A percentile compares a stretch with the other conserved stretches of the same genome.
phyloP scores from a whole-genome alignment of 2,329 filamentous ascomycete species.

The Zopfia rhizophila region DNA sequence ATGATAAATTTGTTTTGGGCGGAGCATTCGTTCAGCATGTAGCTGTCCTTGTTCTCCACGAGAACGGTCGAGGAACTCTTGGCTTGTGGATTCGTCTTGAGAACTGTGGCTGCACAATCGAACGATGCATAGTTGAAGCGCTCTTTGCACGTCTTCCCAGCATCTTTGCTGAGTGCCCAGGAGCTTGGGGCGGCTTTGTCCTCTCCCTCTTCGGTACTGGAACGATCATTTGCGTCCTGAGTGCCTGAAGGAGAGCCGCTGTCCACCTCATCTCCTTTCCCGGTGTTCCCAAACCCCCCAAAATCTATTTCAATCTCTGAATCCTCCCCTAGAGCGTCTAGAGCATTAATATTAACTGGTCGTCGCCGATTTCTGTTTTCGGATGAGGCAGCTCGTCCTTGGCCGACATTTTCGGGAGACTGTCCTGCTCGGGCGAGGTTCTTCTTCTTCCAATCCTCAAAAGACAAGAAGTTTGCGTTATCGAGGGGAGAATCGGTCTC shows the following conservation, averaged over 20 bases:
- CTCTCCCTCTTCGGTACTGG: slow-evolving; percentile 31
- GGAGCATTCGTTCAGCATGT: slow-evolving; percentile 94
- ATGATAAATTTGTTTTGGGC: slow-evolving; percentile 92
- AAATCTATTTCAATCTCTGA: slow-evolving; percentile 84
- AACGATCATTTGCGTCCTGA: slow-evolving; percentile 26
- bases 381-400: slow-evolving; percentile 58
- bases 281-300: slow-evolving; percentile 66
- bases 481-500: slow-evolving; percentile 75
- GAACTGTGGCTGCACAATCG: slow-evolving; percentile 91
- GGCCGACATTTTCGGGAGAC: slow-evolving; percentile 73
- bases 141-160: slow-evolving; percentile 97
- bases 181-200: slow-evolving; percentile 45
- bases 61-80: slow-evolving; percentile 90
- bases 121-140: slow-evolving; percentile 98
- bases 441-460: slow-evolving; percentile 98
- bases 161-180: slow-evolving; percentile 79
- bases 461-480: slow-evolving; percentile 89
- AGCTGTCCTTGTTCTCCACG: slow-evolving; percentile 97
- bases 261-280: slow-evolving; percentile 30
- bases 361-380: slow-evolving; percentile 61
- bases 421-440: slow-evolving; percentile 89
- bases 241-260: slow-evolving; percentile 26
- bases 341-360: slow-evolving; percentile 69
- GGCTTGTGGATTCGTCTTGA: slow-evolving; percentile 87
- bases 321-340: slow-evolving; percentile 87